Percentiles rank a stretch among this genome's conserved stretches.
phyloP scores from a whole-genome alignment of 352 stramenopile genomes.

The Phytophthora agathidicida region DNA sequence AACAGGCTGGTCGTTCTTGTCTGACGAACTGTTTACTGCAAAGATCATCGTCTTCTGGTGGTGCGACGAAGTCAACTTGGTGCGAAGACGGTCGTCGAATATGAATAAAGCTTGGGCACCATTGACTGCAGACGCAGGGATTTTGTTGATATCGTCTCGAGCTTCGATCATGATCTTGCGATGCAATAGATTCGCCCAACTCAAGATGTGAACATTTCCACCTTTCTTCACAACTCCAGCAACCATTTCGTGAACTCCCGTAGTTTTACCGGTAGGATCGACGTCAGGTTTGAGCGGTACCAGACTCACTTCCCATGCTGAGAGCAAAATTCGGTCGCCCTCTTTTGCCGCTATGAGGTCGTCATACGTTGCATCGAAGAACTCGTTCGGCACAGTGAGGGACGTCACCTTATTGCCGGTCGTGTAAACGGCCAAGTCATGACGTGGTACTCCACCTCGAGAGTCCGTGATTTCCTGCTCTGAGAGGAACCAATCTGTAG shows the following conservation, averaged over 20 bases:
- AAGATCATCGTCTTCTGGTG: slow-evolving; percentile 57
- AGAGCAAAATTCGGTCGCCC: slow-evolving; percentile 37
- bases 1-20: slow-evolving; percentile 20
- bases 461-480: slow-evolving; percentile 48
- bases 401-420: slow-evolving; percentile 45
- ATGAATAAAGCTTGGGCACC: slow-evolving; percentile 28
- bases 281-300: slow-evolving; percentile 42
- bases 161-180: slow-evolving; percentile 36
- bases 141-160: slow-evolving; percentile 46
- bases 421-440: slow-evolving; percentile 36
- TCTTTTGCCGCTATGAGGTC: slow-evolving; percentile 35
- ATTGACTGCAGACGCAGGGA: slow-evolving; percentile 17
- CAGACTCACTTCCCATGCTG: slow-evolving; percentile 55
- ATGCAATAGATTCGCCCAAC: slow-evolving; percentile 53
- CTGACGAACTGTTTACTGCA: slow-evolving; percentile 2
- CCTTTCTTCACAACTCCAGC: slow-evolving; percentile 34
- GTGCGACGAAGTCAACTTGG: slow-evolving; percentile 36
- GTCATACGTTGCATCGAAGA: slow-evolving; percentile 45
- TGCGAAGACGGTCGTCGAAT: slow-evolving; percentile 55
- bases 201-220: slow-evolving; percentile 48
- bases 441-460: slow-evolving; percentile 41
- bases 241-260: slow-evolving; percentile 39
- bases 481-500: slow-evolving; percentile 56
- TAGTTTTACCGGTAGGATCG: slow-evolving; percentile 18
- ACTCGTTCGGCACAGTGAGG: slow-evolving; percentile 42